Evolutionary conservation across 768 basidiomycete species (phyloP), one percentile per base, ranked within the genome.

Genomic region (Boletus pseudopeckii): DNA sequence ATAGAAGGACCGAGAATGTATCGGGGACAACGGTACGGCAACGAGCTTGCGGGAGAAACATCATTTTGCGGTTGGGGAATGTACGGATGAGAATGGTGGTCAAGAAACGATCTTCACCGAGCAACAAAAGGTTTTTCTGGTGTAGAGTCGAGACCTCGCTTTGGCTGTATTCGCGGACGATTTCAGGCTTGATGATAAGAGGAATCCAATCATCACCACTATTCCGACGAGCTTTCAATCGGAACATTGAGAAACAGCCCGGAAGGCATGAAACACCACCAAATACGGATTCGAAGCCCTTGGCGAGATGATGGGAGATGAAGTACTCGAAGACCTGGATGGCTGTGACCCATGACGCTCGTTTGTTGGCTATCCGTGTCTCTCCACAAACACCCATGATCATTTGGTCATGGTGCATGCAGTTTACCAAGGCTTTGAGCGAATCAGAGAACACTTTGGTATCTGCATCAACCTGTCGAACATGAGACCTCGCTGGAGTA

Each of bases 201-300:
- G 97, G 97, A 22, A 99, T 80, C 97, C 97, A 99, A 65, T 99
- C 97, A 56, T 95, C 92, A 48, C 94, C 95, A 20, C 80, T 80
- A 17, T 81, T 70, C 65, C 88, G 92, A 50, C 97, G 82, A 8
- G 94, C 95, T 71, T 99, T 99, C 67, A 99, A 79, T 48, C 97
- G 81, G 74, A 98, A 98, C 96, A 99, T 99, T 48, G 94, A 97
- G 76, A 99, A 99, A 72, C 97, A 99, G n/a, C 97, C 97, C 0
- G 97, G 97, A 28, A 98, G 77, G 77, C 97, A 99, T 13, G 97
- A 94, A 53, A 99, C 97, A 83, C 97, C 97, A 66, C 97, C 97
- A 65, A 99, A 98, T 24, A 97, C 93, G 20, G 97, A 94, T 71
- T 99, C 97, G 73, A 99, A 99, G 7, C 92, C 95, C 71, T 99